Percentiles rank a stretch among this genome's conserved stretches.
Evolutionary conservation across 257 asterid species (phyloP).

Genomic region (Gentiana macrophylla): DNA sequence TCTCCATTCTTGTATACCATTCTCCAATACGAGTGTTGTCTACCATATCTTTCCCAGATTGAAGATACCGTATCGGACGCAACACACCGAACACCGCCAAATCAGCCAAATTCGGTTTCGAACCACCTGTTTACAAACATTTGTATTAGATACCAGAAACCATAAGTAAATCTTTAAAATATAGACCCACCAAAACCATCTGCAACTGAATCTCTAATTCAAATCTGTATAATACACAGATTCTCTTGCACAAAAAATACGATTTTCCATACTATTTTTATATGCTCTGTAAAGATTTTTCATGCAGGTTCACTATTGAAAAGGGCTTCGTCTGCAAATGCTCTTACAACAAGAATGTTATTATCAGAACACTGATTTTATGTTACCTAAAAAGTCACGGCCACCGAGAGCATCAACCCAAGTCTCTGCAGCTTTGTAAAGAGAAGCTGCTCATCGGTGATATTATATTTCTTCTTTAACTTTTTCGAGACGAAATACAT

Average conservation of each 20-base stretch:
- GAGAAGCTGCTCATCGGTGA: conserved; percentile 76
- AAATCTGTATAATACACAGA: too few species aligned
- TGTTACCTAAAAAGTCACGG: conserved; percentile 71
- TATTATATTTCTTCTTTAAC: conserved; percentile 71
- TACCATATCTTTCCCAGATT: conserved; percentile 90
- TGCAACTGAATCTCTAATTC: not conserved
- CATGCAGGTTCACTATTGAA: too few species aligned
- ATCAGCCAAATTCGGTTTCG: conserved; percentile 80
- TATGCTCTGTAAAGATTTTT: too few species aligned
- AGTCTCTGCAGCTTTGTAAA: conserved; percentile 90
- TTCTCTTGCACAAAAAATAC: too few species aligned
- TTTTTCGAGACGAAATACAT: conserved; percentile 85
- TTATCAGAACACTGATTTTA: too few species aligned
- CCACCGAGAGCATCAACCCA: conserved; percentile 88
- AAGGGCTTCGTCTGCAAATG: not conserved
- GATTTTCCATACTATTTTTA: too few species aligned
- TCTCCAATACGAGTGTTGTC: conserved; percentile 77
- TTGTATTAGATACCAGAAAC: too few species aligned
- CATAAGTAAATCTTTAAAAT: too few species aligned
- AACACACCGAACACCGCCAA: conserved; percentile 86
- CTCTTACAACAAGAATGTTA: not conserved
- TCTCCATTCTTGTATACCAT: conserved; percentile 86
- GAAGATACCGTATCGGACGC: conserved; percentile 86
- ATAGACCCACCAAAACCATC: not conserved
- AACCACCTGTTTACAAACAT: conserved; percentile 46